Evolutionary conservation across 2,329 filamentous ascomycete genomes (phyloP), one percentile per base, ranked within the genome.

Genomic region (Leptographium galeiforme): DNA sequence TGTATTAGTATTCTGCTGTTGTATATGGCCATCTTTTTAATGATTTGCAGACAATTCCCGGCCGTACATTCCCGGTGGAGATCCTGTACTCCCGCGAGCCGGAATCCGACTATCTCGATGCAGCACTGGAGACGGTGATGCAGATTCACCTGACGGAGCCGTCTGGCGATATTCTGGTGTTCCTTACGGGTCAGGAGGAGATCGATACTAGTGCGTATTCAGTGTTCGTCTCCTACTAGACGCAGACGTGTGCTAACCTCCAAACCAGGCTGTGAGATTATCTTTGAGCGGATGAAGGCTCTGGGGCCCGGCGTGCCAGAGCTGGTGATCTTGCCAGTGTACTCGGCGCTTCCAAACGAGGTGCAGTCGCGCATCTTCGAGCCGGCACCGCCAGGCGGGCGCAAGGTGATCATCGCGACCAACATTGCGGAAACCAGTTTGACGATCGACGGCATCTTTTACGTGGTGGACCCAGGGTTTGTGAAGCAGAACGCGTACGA

Each of bases 391-490:
- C 76, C 84, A 0, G 91, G 91, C 16, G 82, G 80, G 52, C 79
- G 93, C 53, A 98, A 98, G 68, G 89, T 97, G 2, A 89, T 98
- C 55, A 95, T 98, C 64, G 93, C 93, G 2, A 98, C 93, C 39
- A 98, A 98, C 62, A 98, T 98, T 63, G 93, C 93, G 1, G 93
- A 98, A 65, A 98, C 93, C 0, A 95, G 89, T 53, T 93, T 98
- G 63, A 98, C 93, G 0, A 97, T 98, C 59, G 93, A 98, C 64
- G 87, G 91, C 49, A 95, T 98, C 59, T 96, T 91, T 71, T 97
- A 95, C 64, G 94, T 98, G 18, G 84, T 98, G 16, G 93, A 98
- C 62, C 90, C 93, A 2, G 93, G 93, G 2, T 98, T 97, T 61
- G 91, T 96, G 57, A 98, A 98, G 72, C 90, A 97, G 65, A 96